Conservation (phyloP, 2,329 filamentous ascomycete genomes). For the Clathrospora elynae region DNA sequence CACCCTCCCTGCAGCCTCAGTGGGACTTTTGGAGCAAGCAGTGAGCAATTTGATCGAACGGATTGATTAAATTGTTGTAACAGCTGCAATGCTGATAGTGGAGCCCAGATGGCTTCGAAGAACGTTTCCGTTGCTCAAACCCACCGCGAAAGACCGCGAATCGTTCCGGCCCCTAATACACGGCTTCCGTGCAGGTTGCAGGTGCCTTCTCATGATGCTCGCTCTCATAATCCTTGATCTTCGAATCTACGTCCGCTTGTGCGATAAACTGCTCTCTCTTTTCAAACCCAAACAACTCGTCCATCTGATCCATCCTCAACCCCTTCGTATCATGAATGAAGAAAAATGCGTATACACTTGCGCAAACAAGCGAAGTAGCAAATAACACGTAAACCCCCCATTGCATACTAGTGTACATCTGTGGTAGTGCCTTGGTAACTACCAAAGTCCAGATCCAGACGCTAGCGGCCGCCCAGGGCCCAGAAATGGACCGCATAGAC, state of each 20-base stretch:
- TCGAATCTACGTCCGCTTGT: constrained; percentile 4
- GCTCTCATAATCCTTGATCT: constrained; percentile 18
- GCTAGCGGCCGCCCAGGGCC: constrained; percentile 45
- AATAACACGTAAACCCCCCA: constrained; percentile 52
- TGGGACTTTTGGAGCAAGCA: no score
- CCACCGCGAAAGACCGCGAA: no score
- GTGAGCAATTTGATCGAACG: no score
- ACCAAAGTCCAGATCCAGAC: constrained; percentile 50
- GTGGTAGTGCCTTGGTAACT: constrained; percentile 49
- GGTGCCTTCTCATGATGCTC: constrained; percentile 26
- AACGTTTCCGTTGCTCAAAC: no score
- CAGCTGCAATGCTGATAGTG: no score
- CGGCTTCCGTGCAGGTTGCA: constrained; percentile 3
- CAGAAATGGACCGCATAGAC: constrained; percentile 47
- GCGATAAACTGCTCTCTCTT: constrained; percentile 16
- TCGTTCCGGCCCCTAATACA: no score
- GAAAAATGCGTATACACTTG: constrained; percentile 49
- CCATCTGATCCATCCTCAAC: constrained; percentile 47
- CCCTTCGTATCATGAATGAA: constrained; percentile 50
- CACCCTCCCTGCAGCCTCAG: no score
- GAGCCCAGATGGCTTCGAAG: no score
- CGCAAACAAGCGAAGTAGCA: constrained; percentile 44
- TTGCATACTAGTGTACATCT: constrained; percentile 49
- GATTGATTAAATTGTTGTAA: no score
- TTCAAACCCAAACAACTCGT: constrained; percentile 44